Conservation (phyloP, 2,329 filamentous ascomycete species). For the Cladophialophora psammophila region DNA sequence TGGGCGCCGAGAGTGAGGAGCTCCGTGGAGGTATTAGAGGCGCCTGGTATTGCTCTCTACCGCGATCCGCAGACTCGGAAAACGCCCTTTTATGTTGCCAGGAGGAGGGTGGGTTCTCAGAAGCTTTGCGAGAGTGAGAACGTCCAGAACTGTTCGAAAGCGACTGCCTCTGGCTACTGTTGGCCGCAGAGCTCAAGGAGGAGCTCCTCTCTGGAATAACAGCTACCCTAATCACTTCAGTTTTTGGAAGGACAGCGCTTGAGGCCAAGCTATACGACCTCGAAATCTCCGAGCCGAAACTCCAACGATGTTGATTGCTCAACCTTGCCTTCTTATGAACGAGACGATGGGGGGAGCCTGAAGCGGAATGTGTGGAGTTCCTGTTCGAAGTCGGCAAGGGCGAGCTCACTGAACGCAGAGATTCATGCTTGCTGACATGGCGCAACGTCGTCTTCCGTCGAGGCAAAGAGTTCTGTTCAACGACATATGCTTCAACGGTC, state of each 20-base stretch:
- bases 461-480: slow-evolving; percentile 54
- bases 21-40: slow-evolving; percentile 51
- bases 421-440: slow-evolving; percentile 62
- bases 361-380: slow-evolving; percentile 50
- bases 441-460: slow-evolving; percentile 57
- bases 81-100: slow-evolving; percentile 48
- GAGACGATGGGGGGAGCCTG: slow-evolving; percentile 56
- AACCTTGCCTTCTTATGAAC: slow-evolving; percentile 60
- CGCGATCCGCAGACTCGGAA: slow-evolving; percentile 50
- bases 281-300: slow-evolving; percentile 52
- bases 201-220: slow-evolving; percentile 57
- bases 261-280: slow-evolving; percentile 46
- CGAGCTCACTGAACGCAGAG: slow-evolving; percentile 58
- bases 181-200: slow-evolving; percentile 51
- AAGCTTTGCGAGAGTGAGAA: slow-evolving; percentile 46
- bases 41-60: slow-evolving; percentile 43
- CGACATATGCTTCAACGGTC: slow-evolving; percentile 63
- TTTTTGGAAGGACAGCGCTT: slow-evolving; percentile 43
- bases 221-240: slow-evolving; percentile 56
- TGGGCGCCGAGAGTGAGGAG: slow-evolving; percentile 57
- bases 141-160: slow-evolving; percentile 49
- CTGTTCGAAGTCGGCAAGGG: slow-evolving; percentile 54
- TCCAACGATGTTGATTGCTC: slow-evolving; percentile 55
- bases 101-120: slow-evolving; percentile 46
- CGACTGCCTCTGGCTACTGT: slow-evolving; percentile 49